Conservation (phyloP, 345 rosid genomes). For the Lagerstroemia speciosa region DNA sequence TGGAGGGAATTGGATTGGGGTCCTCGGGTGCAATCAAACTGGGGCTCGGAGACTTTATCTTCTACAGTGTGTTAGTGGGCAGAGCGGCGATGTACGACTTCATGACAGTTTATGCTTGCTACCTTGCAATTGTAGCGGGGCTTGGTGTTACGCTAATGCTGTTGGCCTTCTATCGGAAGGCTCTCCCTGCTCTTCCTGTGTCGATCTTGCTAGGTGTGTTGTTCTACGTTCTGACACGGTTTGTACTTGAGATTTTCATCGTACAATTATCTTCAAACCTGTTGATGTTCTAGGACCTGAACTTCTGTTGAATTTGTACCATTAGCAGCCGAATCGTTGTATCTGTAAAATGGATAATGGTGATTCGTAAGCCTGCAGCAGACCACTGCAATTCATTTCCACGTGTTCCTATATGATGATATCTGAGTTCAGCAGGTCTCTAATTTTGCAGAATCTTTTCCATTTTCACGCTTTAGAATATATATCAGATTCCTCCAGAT, state of each 20-base stretch:
- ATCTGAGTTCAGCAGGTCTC: background rate
- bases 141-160: slow-evolving; percentile 79
- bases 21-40: slow-evolving; percentile 84
- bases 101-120: slow-evolving; percentile 91
- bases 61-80: slow-evolving; percentile 89
- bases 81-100: slow-evolving; percentile 93
- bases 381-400: background rate
- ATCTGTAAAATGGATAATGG: background rate
- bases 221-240: slow-evolving; percentile 63
- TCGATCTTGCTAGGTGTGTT: slow-evolving; percentile 71
- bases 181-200: slow-evolving; percentile 93
- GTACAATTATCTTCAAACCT: slow-evolving; percentile 73
- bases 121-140: slow-evolving; percentile 88
- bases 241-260: slow-evolving; percentile 62
- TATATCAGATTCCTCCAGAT: no score
- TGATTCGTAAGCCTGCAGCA: background rate
- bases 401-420: background rate
- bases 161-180: slow-evolving; percentile 77
- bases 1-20: slow-evolving; percentile 90
- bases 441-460: no score
- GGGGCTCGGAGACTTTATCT: slow-evolving; percentile 89
- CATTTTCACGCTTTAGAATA: no score
- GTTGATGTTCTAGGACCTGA: slow-evolving; percentile 54
- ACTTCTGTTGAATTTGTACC: background rate
- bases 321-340: background rate